phyloP scores from a whole-genome alignment of 176 grass and related monocot genomes.

The Cenchrus fungigraminus region DNA sequence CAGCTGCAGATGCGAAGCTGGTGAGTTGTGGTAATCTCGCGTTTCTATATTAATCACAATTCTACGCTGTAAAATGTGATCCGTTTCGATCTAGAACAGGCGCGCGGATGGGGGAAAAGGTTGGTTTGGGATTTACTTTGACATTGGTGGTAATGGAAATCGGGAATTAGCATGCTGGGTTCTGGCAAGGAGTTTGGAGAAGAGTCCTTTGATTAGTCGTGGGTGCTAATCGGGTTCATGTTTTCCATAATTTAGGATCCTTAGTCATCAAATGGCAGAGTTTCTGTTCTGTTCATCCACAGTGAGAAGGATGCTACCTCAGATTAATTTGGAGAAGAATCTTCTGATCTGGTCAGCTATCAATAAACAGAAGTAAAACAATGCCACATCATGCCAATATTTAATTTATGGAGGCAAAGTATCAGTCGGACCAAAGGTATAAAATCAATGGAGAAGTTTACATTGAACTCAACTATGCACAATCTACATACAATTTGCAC shows the following conservation, averaged over 20 bases:
- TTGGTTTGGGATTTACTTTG: not conserved
- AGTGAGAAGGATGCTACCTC: not conserved
- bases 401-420: not conserved
- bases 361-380: not conserved
- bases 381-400: too few species aligned
- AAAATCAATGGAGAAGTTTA: slow-evolving; percentile 1
- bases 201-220: not conserved
- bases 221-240: not conserved
- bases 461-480: slow-evolving; percentile 22
- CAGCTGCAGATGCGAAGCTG: not conserved
- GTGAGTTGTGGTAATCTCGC: not conserved
- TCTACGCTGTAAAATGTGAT: not conserved
- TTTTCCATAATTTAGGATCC: not conserved
- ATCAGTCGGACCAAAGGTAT: not conserved
- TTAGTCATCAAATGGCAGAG: not conserved
- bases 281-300: too few species aligned
- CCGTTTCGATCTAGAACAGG: not conserved
- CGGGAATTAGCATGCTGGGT: not conserved
- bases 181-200: not conserved
- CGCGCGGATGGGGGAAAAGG: not conserved
- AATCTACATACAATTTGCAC: slow-evolving; percentile 7
- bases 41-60: not conserved
- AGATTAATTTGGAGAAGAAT: not conserved
- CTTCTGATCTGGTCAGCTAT: not conserved
- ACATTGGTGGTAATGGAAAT: too few species aligned